Percentiles rank a stretch among this genome's conserved stretches.
phyloP scores from a whole-genome alignment of 169 alveolate species.

The Babesia bovis region DNA sequence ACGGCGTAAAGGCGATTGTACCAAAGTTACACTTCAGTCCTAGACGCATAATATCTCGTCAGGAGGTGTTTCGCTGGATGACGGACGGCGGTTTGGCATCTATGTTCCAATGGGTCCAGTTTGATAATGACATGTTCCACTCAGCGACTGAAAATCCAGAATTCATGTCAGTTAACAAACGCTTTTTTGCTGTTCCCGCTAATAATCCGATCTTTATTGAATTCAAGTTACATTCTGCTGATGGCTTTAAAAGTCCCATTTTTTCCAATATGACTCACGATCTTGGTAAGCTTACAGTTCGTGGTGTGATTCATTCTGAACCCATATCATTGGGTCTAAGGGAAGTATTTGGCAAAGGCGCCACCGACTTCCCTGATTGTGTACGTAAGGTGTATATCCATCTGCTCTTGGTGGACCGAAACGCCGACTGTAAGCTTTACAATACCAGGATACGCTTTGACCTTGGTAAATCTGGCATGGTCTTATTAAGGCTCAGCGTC shows the following conservation, averaged over 20 bases:
- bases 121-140: neutral
- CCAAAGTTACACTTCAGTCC: neutral
- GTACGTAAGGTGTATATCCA: constrained; percentile 24
- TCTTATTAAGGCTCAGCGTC: constrained; percentile 21
- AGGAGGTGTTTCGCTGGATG: constrained; percentile 48
- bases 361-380: constrained; percentile 34
- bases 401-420: constrained; percentile 30
- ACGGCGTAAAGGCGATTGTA: neutral
- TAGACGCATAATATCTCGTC: constrained; percentile 2
- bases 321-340: constrained; percentile 1
- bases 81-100: constrained; percentile 16
- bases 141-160: neutral
- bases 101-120: neutral
- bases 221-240: constrained; percentile 9
- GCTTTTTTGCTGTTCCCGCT: constrained; percentile 34
- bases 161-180: constrained; percentile 11
- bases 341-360: constrained; percentile 4
- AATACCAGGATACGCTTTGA: constrained; percentile 17
- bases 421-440: constrained; percentile 30
- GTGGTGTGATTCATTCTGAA: neutral
- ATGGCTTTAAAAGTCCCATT: constrained; percentile 9
- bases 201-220: constrained; percentile 4
- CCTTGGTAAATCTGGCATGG: constrained; percentile 40
- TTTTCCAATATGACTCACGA: constrained; percentile 21
- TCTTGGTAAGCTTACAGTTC: neutral